Percentiles rank a stretch among this genome's conserved stretches.
Conservation (phyloP, 805 yeast genomes). For the Candida alai region DNA sequence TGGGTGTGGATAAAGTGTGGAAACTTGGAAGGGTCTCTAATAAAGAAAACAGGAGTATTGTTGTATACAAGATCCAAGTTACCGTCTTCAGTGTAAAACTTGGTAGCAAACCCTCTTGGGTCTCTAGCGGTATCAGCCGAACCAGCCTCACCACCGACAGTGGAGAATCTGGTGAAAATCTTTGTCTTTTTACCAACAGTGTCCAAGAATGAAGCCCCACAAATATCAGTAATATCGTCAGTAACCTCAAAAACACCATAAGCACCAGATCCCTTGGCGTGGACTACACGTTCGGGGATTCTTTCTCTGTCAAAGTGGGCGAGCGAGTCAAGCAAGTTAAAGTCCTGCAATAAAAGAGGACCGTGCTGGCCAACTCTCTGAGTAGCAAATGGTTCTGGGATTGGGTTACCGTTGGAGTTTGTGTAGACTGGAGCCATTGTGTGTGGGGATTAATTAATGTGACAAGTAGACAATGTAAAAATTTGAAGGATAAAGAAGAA, state of each 20-base stretch:
- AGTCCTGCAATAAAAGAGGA: slow-evolving; percentile 78
- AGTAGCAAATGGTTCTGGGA: slow-evolving; percentile 70
- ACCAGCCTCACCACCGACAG: slow-evolving; percentile 84
- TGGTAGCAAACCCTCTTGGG: slow-evolving; percentile 81
- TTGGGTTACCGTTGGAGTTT: slow-evolving; percentile 74
- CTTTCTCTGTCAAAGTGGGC: slow-evolving; percentile 90
- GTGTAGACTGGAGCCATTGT: slow-evolving; percentile 58
- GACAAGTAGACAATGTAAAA: not conserved
- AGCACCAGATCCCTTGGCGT: slow-evolving; percentile 93
- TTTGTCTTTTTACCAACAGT: slow-evolving; percentile 77
- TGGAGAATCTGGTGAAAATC: slow-evolving; percentile 72
- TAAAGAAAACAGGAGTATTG: slow-evolving; percentile 81
- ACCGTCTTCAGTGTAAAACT: slow-evolving; percentile 81
- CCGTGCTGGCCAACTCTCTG: slow-evolving; percentile 75
- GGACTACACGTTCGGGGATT: slow-evolving; percentile 90
- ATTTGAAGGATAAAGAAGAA: not conserved
- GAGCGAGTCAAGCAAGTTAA: slow-evolving; percentile 71
- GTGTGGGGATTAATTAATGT: not conserved
- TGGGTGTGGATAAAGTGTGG: slow-evolving; percentile 88
- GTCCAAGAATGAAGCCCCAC: slow-evolving; percentile 66
- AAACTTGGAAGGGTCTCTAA: slow-evolving; percentile 82
- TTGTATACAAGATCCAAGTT: slow-evolving; percentile 81
- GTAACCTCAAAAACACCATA: slow-evolving; percentile 84
- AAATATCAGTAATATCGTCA: slow-evolving; percentile 73
- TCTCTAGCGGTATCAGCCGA: slow-evolving; percentile 82